Evolutionary conservation across 768 basidiomycete species (phyloP).

Genomic region (Polyporus arcularius): DNA sequence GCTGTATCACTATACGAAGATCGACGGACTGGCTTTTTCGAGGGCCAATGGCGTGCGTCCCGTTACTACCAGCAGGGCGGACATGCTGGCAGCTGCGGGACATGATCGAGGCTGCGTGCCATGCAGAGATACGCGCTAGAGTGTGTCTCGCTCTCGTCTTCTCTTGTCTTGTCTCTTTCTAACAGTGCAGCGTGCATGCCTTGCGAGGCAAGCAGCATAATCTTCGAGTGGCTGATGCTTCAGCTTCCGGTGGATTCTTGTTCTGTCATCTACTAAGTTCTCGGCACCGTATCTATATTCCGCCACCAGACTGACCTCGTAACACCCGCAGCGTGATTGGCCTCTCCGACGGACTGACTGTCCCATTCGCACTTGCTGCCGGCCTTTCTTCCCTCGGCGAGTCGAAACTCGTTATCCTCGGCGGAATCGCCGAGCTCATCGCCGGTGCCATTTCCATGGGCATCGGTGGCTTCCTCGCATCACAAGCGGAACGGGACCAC

Average conservation of each 20-base stretch:
- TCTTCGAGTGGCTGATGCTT: no score
- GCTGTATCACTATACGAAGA: neutral
- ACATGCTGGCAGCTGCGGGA: no score
- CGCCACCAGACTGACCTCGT: slow-evolving; percentile 2
- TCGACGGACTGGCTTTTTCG: neutral
- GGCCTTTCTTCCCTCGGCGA: slow-evolving; percentile 88
- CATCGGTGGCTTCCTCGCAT: slow-evolving; percentile 95
- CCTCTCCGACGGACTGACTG: slow-evolving; percentile 87
- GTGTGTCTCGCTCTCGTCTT: no score
- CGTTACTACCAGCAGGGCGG: neutral
- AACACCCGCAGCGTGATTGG: slow-evolving; percentile 68
- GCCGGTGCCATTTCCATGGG: slow-evolving; percentile 98
- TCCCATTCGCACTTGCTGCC: slow-evolving; percentile 89
- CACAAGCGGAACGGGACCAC: slow-evolving; percentile 95
- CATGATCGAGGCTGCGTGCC: neutral
- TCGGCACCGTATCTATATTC: neutral
- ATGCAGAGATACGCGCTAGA: neutral
- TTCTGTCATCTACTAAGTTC: no score
- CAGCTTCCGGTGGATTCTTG: no score
- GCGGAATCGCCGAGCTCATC: slow-evolving; percentile 93
- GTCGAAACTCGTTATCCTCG: slow-evolving; percentile 89
- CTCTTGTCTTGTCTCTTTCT: no score
- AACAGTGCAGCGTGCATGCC: no score
- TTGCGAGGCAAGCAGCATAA: no score
- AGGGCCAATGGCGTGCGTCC: neutral